Evolutionary conservation across 208 protist species (phyloP).

Genomic region (Leptomonas seymouri): DNA sequence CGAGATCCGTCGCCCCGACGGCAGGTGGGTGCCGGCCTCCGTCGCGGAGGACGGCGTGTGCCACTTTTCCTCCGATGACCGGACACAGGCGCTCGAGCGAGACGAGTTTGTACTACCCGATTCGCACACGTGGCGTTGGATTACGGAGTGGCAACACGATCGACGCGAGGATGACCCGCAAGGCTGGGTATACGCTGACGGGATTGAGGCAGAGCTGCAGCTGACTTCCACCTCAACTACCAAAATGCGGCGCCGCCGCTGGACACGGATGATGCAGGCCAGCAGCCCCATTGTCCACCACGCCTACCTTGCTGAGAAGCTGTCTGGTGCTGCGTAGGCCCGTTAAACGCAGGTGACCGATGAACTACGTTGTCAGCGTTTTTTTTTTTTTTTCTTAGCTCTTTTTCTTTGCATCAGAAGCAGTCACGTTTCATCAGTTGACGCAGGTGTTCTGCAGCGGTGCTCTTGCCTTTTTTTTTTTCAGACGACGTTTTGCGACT

Average conservation of each 20-base stretch:
- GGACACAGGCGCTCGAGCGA: conserved; percentile 25
- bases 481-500: no score
- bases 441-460: no score
- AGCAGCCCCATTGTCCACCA: conserved; percentile 53
- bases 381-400: background rate
- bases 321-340: background rate
- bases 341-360: background rate
- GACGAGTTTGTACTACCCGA: conserved; percentile 52
- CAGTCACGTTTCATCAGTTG: no score
- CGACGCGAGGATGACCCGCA: conserved; percentile 44
- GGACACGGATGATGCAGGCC: conserved; percentile 64
- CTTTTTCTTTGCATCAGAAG: background rate
- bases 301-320: conserved; percentile 35
- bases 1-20: conserved; percentile 33
- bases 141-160: conserved; percentile 57
- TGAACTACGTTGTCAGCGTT: no score
- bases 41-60: conserved; percentile 27
- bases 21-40: conserved; percentile 41
- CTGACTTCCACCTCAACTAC: conserved; percentile 24
- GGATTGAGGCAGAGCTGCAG: conserved; percentile 27
- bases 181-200: conserved; percentile 59
- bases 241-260: conserved; percentile 44
- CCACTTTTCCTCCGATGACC: conserved; percentile 40
- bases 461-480: no score
- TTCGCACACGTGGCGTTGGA: conserved; percentile 46